phyloP scores from a whole-genome alignment of 2,329 filamentous ascomycete genomes.

The Neofusicoccum sp. region DNA sequence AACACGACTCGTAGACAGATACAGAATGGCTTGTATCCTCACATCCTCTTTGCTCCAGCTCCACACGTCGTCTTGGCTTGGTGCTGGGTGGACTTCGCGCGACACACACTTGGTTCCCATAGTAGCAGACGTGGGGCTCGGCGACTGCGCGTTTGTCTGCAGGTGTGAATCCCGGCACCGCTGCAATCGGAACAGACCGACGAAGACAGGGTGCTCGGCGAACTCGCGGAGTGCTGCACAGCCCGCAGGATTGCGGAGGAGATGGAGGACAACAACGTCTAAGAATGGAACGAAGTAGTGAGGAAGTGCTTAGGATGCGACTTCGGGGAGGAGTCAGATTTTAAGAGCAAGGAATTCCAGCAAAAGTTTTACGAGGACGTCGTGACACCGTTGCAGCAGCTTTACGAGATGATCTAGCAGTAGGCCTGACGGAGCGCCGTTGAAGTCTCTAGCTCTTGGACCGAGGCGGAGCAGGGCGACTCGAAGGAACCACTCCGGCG shows the following conservation, averaged over 20 bases:
- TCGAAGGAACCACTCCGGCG: not conserved
- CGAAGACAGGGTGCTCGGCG: not conserved
- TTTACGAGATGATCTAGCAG: conserved; percentile 10
- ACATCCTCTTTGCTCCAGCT: not conserved
- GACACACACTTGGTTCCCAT: not conserved
- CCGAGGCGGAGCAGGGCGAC: not conserved
- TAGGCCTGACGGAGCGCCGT: not conserved
- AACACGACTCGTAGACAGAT: not conserved
- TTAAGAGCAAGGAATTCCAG: not conserved
- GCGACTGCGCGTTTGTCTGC: conserved; percentile 4
- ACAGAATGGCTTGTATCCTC: not conserved
- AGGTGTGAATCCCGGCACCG: not conserved
- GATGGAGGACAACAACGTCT: not conserved
- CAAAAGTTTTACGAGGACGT: not conserved
- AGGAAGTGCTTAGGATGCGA: not conserved
- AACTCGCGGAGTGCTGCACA: not conserved
- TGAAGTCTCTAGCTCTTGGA: not conserved
- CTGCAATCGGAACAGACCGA: not conserved
- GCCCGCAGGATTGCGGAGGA: not conserved
- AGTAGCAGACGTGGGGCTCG: not conserved
- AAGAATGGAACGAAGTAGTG: not conserved
- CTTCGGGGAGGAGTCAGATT: not conserved
- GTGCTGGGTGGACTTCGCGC: not conserved
- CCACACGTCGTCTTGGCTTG: not conserved
- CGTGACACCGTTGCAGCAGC: not conserved